Evolutionary conservation across 2,329 filamentous ascomycete genomes (phyloP), one percentile per base, ranked within the genome.

Genomic region (Aspergillus pseudotamarii): DNA sequence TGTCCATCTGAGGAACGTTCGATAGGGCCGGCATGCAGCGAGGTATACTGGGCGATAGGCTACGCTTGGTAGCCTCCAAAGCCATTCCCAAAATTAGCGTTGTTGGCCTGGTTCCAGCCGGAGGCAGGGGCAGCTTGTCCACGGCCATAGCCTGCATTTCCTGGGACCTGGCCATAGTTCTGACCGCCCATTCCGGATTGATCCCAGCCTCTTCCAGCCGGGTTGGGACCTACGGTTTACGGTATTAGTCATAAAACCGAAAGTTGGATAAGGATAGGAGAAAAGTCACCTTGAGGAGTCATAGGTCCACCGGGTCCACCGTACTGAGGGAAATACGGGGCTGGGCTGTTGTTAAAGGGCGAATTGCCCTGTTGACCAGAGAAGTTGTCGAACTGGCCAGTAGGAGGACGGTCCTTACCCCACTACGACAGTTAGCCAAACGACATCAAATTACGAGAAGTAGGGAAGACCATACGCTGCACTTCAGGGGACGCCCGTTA

Each of bases 331-430:
- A 97, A 98, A 83, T 93, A 97, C 41, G 85, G 83, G 64, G 92
- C 91, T 51, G 92, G 92, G 72, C 89, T 91, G 67, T 91, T 90
- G 75, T 90, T 76, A 71, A 78, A 97, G 61, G 82, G 83, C 59
- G 86, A 88, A 69, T 85, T 89, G 80, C 88, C 90, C 72, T 89
- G 92, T 76, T 94, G 91, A 59, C 94, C 90, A 71, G 91, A 89
- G 76, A 91, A 94, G 71, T 92, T 92, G 72, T 97, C 96, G 71
- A 90, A 91, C 73, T 91, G 86, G 70, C 89, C 87, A 72, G 88
- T 93, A 32, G 95, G 93, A 59, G 94, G 93, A 82, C 97, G 96
- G 81, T 99, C 95, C 83, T 99, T 99, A 77, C 95, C 95, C 95
- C 95, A 99, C 94, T 98, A 75, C 45, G 71, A 69, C 16, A 41